phyloP scores from a whole-genome alignment of 2,329 filamentous ascomycete genomes.

The Coleophoma cylindrospora region DNA sequence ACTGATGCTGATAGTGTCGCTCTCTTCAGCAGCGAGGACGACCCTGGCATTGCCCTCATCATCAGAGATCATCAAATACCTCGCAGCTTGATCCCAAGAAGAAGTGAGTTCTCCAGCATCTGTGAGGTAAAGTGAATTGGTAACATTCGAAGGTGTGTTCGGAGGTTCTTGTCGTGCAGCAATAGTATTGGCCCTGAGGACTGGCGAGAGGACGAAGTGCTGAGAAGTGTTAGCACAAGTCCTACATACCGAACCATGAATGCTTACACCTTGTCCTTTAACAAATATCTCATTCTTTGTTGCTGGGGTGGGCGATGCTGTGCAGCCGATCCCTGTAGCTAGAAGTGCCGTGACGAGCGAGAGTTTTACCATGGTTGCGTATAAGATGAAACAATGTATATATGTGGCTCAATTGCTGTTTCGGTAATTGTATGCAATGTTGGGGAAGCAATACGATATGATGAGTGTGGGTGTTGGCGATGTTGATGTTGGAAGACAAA shows the following conservation, averaged over 20 bases:
- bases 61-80: not conserved
- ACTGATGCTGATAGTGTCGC: not conserved
- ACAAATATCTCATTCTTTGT: not conserved
- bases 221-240: not conserved
- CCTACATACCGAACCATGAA: too few species aligned
- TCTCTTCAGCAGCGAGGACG: not conserved
- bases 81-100: not conserved
- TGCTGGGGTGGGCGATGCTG: not conserved
- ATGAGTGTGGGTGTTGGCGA: not conserved
- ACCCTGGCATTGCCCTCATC: not conserved
- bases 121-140: not conserved
- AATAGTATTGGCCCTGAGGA: not conserved
- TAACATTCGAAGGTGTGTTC: too few species aligned
- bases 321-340: not conserved
- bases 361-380: not conserved
- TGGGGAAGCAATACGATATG: not conserved
- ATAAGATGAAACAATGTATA: not conserved
- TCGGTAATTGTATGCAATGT: not conserved
- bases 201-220: not conserved
- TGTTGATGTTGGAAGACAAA: not conserved
- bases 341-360: not conserved
- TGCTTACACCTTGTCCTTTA: too few species aligned
- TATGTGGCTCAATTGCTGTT: not conserved
- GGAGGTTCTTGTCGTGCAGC: too few species aligned
- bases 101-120: not conserved